Evolutionary conservation across 2,329 filamentous ascomycete genomes (phyloP), one percentile per base, ranked within the genome.

Genomic region (Trichophyton rubrum): DNA sequence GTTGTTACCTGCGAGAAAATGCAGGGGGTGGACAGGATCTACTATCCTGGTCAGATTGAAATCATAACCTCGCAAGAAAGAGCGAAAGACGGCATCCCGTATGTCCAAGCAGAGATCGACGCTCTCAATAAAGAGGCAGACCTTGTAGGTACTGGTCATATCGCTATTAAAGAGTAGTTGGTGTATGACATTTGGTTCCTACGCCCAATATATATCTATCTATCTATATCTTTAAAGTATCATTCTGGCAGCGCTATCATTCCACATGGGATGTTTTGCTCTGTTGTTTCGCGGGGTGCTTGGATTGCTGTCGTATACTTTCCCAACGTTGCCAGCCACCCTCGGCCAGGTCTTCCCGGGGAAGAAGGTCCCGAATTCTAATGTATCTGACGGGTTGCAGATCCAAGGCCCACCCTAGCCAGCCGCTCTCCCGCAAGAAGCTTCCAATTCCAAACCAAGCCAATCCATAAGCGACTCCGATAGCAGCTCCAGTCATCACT

Each of bases 271-370:
- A 53, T 53, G 13, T 53, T 53, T 27, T 30, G 49, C 49, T 59
- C 2, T 17, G 7, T 24, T 3, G 11, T 30, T 49, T 27, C 2
- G 38, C n/a, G 3, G 33, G 17, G 22, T 17, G 41, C n/a, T n/a
- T 58, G 7, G 56, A 38, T 24, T 59, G 3, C 35, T 40, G 24
- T 24, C 75, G 75, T 60, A 75, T 72, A 56, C 79, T 77, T 72
- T 92, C 86, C 90, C 91, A 97, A 71, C 88, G 86, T 74, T 91
- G 89, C 92, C 92, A 99, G 1, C 93, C 93, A 47, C 90, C 87
- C 76, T 96, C 90, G 38, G 86, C 86, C 67, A 96, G 75, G 73
- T 97, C 92, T 74, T 97, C 92, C 71, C 87, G 86, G 5, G 95
- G 80, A 11, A 95, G 84, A 64, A 99, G 75, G 73, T 99, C 93